Evolutionary conservation across 1,284 basidiomycete genomes (phyloP), one percentile per base, ranked within the genome.

Genomic region (Boletus mariae): DNA sequence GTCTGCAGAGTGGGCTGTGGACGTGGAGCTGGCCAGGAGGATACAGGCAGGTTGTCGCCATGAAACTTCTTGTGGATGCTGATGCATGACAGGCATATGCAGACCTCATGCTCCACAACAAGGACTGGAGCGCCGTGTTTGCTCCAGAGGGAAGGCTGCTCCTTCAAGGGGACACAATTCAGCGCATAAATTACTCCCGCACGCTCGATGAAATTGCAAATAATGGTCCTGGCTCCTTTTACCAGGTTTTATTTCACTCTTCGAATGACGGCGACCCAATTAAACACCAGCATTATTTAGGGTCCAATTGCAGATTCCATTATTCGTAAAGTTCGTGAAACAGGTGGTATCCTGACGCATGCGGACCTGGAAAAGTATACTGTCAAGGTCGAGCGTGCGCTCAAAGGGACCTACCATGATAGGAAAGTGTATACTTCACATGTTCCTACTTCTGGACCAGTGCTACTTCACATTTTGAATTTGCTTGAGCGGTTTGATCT

Each of bases 371-470:
- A 75, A 49, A 73, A 73, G 15, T 99, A 95, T 71, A 67, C 74
- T 29, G 85, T 90, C 25, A 80, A 82, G 48, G 82, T 92, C n/a
- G 73, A 80, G 52, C 84, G 75, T 32, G 90, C 96, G 5, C 73
- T 97, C 40, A 68, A 84, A 62, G 89, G 91, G 5, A 83, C 79
- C 0, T 98, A 92, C 71, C 77, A 78, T 26, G 85, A 84, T 42
- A 82, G 84, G 61, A 91, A 82, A 54, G 78, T 98, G 25, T 97
- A 92, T 71, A 94, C 92, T 0, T 83, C 89, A 0, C 82, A 83
- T 62, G 85, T 90, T 10, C 95, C 94, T 6, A 87, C 89, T 4
- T 91, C 85, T 28, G 93, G 92, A 17, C 83, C 87, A 62, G 88
- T 87, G 7, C 71, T 94, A 29, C 69, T 92, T 42, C 84, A 91